phyloP scores from a whole-genome alignment of 2,329 filamentous ascomycete species.

The Colletotrichum tanaceti region DNA sequence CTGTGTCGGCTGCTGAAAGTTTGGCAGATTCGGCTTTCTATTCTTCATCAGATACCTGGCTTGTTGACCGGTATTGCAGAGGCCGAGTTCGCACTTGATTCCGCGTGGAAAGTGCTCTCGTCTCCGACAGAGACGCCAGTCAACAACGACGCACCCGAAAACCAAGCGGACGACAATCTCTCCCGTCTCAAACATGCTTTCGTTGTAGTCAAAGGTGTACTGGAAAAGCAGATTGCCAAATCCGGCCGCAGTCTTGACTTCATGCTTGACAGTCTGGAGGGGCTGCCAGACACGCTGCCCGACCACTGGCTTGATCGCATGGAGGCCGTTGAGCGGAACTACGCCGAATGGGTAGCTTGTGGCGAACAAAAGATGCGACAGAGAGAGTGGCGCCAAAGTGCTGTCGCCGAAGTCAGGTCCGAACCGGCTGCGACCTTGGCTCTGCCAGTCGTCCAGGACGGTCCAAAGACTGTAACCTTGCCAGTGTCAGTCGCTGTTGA shows the following conservation, averaged over 20 bases:
- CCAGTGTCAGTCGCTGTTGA: constrained; percentile 34
- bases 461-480: constrained; percentile 6
- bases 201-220: constrained; percentile 68
- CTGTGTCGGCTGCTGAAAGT: constrained; percentile 78
- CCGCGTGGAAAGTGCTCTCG: constrained; percentile 74
- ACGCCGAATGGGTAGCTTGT: constrained; percentile 82
- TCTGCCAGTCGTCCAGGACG: constrained; percentile 14
- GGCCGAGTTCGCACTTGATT: constrained; percentile 71
- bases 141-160: neutral
- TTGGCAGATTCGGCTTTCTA: constrained; percentile 81
- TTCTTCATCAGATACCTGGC: constrained; percentile 78
- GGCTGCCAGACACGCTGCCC: constrained; percentile 83
- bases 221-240: constrained; percentile 76
- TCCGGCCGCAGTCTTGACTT: constrained; percentile 81
- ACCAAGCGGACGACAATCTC: constrained; percentile 42
- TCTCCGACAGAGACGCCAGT: constrained; percentile 23
- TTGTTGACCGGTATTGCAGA: constrained; percentile 75
- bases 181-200: constrained; percentile 56
- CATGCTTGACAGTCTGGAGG: constrained; percentile 89
- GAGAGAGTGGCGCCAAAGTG: constrained; percentile 61
- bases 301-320: constrained; percentile 89
- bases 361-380: constrained; percentile 81
- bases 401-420: constrained; percentile 42
- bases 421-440: neutral
- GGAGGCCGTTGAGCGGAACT: constrained; percentile 81